Evolutionary conservation across 2,329 filamentous ascomycete species (phyloP).

Genomic region (Ilyonectria sp.): DNA sequence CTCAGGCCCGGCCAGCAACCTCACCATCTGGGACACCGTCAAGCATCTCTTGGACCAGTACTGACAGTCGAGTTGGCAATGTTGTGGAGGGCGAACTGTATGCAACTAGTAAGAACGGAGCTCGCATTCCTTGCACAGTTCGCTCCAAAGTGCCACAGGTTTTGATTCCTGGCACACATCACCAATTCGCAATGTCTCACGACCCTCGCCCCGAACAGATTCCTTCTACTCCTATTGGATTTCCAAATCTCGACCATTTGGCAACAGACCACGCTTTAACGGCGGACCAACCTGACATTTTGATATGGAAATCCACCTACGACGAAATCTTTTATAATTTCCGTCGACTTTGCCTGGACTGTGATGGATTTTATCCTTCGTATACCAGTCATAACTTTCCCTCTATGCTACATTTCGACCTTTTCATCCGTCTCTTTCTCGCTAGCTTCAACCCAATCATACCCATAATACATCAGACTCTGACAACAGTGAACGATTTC

Average conservation of each 20-base stretch:
- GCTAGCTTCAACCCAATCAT: conserved; percentile 51
- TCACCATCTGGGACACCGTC: conserved; percentile 24
- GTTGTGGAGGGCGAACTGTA: conserved; percentile 28
- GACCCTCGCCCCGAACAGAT: background rate
- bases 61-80: conserved; percentile 13
- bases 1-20: background rate
- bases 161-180: conserved; percentile 11
- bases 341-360: conserved; percentile 20
- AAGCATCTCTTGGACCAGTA: conserved; percentile 26
- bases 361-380: conserved; percentile 6
- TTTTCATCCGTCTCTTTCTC: conserved; percentile 52
- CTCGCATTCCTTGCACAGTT: conserved; percentile 35
- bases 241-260: background rate
- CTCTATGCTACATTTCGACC: conserved; percentile 44
- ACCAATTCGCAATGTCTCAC: background rate
- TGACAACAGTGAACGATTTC: conserved; percentile 24
- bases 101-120: conserved; percentile 39
- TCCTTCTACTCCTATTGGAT: background rate
- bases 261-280: fast-evolving
- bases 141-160: conserved; percentile 28
- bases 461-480: conserved; percentile 47
- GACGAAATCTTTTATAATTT: conserved; percentile 26
- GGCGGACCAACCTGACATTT: background rate
- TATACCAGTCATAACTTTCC: conserved; percentile 42
- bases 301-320: conserved; percentile 22